These are phyloP conservation scores for Effrenium voratum DNA, from an alignment of 73 alveolate species.

Conservation along the genomic window DNA sequence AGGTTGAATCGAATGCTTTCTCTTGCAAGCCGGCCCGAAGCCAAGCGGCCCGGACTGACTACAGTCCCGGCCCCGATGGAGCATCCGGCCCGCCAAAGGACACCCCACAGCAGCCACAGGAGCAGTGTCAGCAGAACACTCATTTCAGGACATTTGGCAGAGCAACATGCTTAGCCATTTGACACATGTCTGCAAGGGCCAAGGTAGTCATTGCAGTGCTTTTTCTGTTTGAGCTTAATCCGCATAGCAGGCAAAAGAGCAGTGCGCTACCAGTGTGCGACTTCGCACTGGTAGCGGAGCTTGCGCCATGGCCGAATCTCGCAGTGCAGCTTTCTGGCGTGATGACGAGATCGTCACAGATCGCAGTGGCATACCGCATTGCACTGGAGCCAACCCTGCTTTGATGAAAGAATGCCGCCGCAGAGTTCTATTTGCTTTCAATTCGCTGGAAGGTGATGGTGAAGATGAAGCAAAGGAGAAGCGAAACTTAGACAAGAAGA, in stretches of 20 bases:
- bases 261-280: constrained; percentile 4
- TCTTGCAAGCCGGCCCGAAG: too few relatives aligned
- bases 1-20: not conserved
- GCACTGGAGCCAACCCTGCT: not conserved
- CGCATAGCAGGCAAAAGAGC: too few relatives aligned
- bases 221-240: too few relatives aligned
- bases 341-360: constrained; percentile 18
- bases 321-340: not conserved
- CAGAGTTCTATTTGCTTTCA: not conserved
- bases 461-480: not conserved
- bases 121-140: too few relatives aligned
- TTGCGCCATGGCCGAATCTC: constrained; percentile 5
- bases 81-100: too few relatives aligned
- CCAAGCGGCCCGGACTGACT: too few relatives aligned
- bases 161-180: too few relatives aligned
- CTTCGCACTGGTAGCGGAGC: constrained; percentile 73
- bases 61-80: too few relatives aligned
- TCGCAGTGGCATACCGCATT: constrained; percentile 5
- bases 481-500: not conserved
- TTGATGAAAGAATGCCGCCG: not conserved
- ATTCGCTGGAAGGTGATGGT: not conserved
- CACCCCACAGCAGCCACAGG: too few relatives aligned
- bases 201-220: too few relatives aligned
- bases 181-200: too few relatives aligned
- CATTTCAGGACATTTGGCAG: too few relatives aligned